A percentile compares a stretch with the other conserved stretches of the same genome.
Conservation (phyloP, 768 basidiomycete species). For the Mycena vitilis region DNA sequence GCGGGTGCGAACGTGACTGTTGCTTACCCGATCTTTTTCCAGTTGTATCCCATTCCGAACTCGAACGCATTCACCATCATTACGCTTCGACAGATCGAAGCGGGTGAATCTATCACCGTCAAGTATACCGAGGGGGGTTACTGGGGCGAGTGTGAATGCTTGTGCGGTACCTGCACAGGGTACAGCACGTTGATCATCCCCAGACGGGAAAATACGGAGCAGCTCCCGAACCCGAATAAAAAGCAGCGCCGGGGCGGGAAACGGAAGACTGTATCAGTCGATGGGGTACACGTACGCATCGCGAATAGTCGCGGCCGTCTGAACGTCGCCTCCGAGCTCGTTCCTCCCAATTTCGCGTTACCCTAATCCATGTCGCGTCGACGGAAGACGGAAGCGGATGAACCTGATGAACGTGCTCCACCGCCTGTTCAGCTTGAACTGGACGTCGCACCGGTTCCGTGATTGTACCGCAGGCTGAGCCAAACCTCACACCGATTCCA, state of each 20-base stretch:
- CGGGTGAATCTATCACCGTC: constrained; percentile 21
- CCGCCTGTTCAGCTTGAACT: not conserved
- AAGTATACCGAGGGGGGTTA: constrained; percentile 26
- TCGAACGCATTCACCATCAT: constrained; percentile 28
- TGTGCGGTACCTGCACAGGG: constrained; percentile 20
- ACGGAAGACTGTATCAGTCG: constrained; percentile 21
- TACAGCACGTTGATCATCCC: constrained; percentile 20
- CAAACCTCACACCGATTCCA: not conserved
- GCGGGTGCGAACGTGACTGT: not conserved
- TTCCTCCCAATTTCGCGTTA: constrained; percentile 8
- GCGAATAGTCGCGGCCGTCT: constrained; percentile 6
- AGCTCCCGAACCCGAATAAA: constrained; percentile 22
- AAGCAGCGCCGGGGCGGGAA: constrained; percentile 20
- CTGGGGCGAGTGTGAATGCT: constrained; percentile 20
- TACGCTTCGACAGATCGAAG: constrained; percentile 20
- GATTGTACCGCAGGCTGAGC: not conserved
- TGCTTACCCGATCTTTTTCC: not conserved
- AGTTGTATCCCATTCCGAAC: constrained; percentile 30
- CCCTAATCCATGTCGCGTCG: not conserved
- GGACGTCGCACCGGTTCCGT: not conserved
- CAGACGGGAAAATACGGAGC: not conserved
- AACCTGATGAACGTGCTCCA: not conserved
- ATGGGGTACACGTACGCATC: constrained; percentile 20
- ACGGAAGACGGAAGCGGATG: not conserved
- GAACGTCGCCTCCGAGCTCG: constrained; percentile 15